These are phyloP conservation scores for Aspergillus sp. DNA, from an alignment of 2,329 filamentous ascomycete genomes.

Conservation along the genomic window DNA sequence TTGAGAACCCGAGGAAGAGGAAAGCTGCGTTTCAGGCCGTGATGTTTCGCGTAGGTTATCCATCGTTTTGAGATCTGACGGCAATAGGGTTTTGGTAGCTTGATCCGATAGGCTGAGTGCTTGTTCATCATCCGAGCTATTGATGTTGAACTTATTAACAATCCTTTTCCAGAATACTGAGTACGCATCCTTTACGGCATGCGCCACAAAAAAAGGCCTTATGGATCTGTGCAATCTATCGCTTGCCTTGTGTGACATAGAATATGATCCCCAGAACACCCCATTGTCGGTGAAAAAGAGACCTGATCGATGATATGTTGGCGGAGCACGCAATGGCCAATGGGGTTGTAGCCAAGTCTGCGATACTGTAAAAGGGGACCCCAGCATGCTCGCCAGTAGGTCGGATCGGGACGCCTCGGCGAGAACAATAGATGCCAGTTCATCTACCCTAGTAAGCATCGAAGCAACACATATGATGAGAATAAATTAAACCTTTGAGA, in stretches of 20 bases:
- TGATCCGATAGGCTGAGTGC: constrained; percentile 22
- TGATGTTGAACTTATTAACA: constrained; percentile 29
- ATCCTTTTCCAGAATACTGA: constrained; percentile 35
- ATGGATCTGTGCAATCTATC: constrained; percentile 35
- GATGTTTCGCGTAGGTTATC: constrained; percentile 25
- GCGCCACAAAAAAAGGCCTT: constrained; percentile 37
- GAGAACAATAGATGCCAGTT: constrained; percentile 52
- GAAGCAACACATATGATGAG: background rate
- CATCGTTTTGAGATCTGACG: constrained; percentile 22
- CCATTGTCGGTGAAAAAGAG: constrained; percentile 27
- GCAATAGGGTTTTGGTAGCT: constrained; percentile 15
- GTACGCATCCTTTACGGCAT: constrained; percentile 41
- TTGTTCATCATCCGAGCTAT: constrained; percentile 17
- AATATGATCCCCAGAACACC: constrained; percentile 33
- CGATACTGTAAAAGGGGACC: constrained; percentile 54
- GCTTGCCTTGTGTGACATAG: constrained; percentile 36
- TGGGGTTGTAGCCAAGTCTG: constrained; percentile 66
- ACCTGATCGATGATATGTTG: constrained; percentile 62
- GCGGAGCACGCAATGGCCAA: constrained; percentile 63
- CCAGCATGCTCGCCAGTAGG: constrained; percentile 51
- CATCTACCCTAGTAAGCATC: constrained; percentile 41
- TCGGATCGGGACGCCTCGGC: constrained; percentile 50
- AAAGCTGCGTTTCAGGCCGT: constrained; percentile 24
- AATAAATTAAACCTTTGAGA: constrained; percentile 47
- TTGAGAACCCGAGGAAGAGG: constrained; percentile 20